These are phyloP conservation scores for Solanum stenotomum DNA, from an alignment of 257 asterid genomes.

Conservation along the genomic window DNA sequence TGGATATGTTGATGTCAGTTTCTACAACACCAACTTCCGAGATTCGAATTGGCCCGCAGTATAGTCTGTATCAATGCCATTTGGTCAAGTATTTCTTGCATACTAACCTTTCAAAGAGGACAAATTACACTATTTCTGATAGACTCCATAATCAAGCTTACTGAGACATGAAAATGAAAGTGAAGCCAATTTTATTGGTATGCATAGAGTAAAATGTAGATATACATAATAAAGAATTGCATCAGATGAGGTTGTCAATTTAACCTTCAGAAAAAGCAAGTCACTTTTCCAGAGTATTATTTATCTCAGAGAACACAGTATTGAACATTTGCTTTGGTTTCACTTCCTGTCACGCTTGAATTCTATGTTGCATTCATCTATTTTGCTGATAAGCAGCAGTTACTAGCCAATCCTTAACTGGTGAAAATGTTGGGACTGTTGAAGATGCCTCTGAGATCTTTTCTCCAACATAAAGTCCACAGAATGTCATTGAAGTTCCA, in stretches of 20 bases:
- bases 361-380: not conserved
- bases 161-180: not conserved
- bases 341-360: not conserved
- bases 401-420: not conserved
- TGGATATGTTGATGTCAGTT: not conserved
- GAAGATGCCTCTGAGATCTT: not conserved
- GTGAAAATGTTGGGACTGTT: not conserved
- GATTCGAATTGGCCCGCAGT: not conserved
- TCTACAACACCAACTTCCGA: not conserved
- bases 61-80: not conserved
- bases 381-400: not conserved
- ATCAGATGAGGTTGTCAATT: not conserved
- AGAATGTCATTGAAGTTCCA: not conserved
- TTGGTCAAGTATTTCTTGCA: not conserved
- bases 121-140: not conserved
- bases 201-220: not conserved
- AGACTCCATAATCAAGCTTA: not conserved
- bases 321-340: not conserved
- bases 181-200: not conserved
- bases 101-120: not conserved
- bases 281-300: not conserved
- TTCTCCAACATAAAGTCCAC: not conserved
- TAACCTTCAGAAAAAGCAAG: not conserved
- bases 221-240: not conserved
- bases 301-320: not conserved